A percentile compares a stretch with the other conserved stretches of the same genome.
These are phyloP conservation scores for Spinacia oleracea DNA, from an alignment of 179 eudicot genomes.

Conservation along the genomic window DNA sequence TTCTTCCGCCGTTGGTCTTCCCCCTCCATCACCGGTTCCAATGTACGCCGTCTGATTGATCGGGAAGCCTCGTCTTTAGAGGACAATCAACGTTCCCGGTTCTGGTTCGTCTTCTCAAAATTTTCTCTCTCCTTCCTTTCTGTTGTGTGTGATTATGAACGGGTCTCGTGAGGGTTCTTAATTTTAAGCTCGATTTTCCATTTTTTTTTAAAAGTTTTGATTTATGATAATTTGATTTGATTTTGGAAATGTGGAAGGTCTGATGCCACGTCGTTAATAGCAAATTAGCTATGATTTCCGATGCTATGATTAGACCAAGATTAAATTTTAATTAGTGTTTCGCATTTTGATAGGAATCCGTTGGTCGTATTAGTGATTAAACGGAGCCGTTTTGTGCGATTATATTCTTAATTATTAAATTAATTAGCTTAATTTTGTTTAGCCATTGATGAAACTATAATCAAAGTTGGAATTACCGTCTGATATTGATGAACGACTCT, in stretches of 20 bases:
- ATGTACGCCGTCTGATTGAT: slow-evolving; percentile 3
- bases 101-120: background rate
- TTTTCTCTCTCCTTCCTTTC: background rate
- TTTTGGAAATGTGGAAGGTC: background rate
- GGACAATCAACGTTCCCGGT: background rate
- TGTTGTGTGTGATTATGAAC: slow-evolving; percentile 34
- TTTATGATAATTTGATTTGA: background rate
- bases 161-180: slow-evolving; percentile 34
- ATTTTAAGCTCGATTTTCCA: too few species aligned
- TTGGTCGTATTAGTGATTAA: slow-evolving; percentile 20
- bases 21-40: slow-evolving; percentile 8
- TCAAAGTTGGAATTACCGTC: slow-evolving; percentile 41
- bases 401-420: slow-evolving; percentile 1
- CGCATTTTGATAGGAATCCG: slow-evolving; percentile 40
- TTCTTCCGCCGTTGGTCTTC: background rate
- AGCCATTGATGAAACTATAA: slow-evolving; percentile 24
- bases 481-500: slow-evolving; percentile 34
- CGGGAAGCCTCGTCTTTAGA: background rate
- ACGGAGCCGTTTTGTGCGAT: slow-evolving; percentile 37
- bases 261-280: slow-evolving; percentile 39
- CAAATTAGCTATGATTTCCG: slow-evolving; percentile 29
- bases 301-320: slow-evolving; percentile 40
- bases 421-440: background rate
- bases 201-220: too few species aligned
- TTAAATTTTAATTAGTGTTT: slow-evolving; percentile 20